phyloP scores from a whole-genome alignment of 306 rosid species.

The Phaseolus lunatus region DNA sequence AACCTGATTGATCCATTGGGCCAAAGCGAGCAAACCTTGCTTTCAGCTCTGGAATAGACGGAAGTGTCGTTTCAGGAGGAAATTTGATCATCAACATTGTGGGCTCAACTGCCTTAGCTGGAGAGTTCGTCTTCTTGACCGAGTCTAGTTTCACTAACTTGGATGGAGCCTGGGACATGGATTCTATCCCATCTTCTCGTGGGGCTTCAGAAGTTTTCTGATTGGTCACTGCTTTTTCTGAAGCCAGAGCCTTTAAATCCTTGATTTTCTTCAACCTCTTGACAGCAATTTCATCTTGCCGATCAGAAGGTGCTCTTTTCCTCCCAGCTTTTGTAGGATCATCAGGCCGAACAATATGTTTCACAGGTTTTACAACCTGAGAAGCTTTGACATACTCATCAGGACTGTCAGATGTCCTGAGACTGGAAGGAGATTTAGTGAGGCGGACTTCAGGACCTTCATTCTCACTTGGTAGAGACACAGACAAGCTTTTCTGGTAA shows the following conservation, averaged over 20 bases:
- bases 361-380: conserved; percentile 59
- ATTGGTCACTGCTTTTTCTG: conserved; percentile 63
- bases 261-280: conserved; percentile 81
- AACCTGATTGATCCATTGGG: conserved; percentile 86
- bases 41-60: conserved; percentile 90
- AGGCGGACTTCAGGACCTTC: conserved; percentile 58
- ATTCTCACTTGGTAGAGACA: conserved; percentile 63
- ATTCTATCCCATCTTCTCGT: conserved; percentile 68
- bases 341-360: conserved; percentile 68
- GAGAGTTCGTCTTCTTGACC: conserved; percentile 55
- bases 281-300: conserved; percentile 91
- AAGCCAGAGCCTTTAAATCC: conserved; percentile 68
- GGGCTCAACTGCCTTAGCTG: conserved; percentile 66
- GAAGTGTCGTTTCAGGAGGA: conserved; percentile 91
- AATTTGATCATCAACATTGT: conserved; percentile 88
- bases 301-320: conserved; percentile 87
- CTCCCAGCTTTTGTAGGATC: conserved; percentile 83
- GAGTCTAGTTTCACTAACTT: conserved; percentile 53
- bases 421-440: conserved; percentile 51
- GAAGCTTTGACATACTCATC: conserved; percentile 62
- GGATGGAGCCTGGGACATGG: conserved; percentile 48
- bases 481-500: conserved; percentile 78
- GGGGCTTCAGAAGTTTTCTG: conserved; percentile 65
- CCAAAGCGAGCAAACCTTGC: conserved; percentile 98
- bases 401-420: conserved; percentile 49